Evolutionary conservation across 352 stramenopile genomes (phyloP), one percentile per base, ranked within the genome.

Genomic region (Bremia lactucae): DNA sequence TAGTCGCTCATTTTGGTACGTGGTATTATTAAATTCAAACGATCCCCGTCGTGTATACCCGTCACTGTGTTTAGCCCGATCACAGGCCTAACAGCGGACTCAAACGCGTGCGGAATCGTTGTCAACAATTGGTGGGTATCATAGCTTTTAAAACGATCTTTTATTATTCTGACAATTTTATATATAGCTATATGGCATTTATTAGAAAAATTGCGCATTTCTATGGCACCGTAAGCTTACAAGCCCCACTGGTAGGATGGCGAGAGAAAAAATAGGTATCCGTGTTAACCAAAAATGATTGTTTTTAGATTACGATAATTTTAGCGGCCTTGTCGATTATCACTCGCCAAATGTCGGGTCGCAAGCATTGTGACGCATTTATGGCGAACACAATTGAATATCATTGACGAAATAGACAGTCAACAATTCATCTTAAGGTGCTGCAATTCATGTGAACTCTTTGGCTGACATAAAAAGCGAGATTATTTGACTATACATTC

Each of bases 141-240:
- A n/a, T n/a, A n/a, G n/a, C n/a, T 33, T 33, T 33, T 15, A 1
- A 16, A 16, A 33, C 3, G 4, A 33, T 10, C 28, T 16, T 6
- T 6, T 33, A 14, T 39, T 39, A 9, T 6, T 6, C 18, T 45
- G 2, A 36, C 14, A 13, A 8, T 6, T 13, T 42, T 20, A 34
- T 14, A 4, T 31, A 0, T 13, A 66, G 56, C 31, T 66, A 66
- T 35, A 62, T 62, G 52, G 46, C 51, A 18, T 62, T 55, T 29
- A 50, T 62, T n/a, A 46, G 52, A 21, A 62, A 66, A 31, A 52
- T 59, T 5, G 34, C 7, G 14, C 56, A 62, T 13, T 66, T 62
- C 21, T 66, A 51, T 29, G 51, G 51, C 20, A 53, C 49, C 8
- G 16, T 38, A 20, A 52, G 51, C 39, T 54, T 53, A 18, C 4